Base-by-base conservation (phyloP, 306 rosid species). In the Astragalus membranaceus region DNA sequence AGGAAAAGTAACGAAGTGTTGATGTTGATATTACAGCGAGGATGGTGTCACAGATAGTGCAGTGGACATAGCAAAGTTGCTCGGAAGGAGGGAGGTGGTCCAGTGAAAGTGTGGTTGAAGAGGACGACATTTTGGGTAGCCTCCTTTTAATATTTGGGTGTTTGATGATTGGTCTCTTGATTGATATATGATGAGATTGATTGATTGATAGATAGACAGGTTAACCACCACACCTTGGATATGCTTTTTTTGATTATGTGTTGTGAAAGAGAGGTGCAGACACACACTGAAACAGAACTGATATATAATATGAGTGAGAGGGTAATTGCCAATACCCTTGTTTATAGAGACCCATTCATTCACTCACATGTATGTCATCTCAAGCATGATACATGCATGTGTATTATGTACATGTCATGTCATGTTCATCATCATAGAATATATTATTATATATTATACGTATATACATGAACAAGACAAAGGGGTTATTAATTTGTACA, bases 51-150 rank as follows among this genome's bases (percentile, higher is more conserved):
- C 98, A 92, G 58, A 92, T 86, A 80, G 57, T 92, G 90, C 98
- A 92, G 71, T 92, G 96, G 70, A 90, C 98, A 85, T 92, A 92
- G 79, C 98, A 92, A 80, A 92, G 96, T 85, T 92, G 98, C 79
- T 92, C 98, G 70, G 96, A 76, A 57, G 96, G 81, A 72, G 93
- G 86, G 88, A 84, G 89, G 91, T 88, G 96, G 96, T 89, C 94
- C 88, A 84, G 85, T 76, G 92, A 80, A 76, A 82, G 70, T 74
- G 92, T 58, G 50, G 95, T 59, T 1, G 85, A 82, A 64, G 96
- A 90, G 62, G 95, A 88, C 80, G 97, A 88, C 97, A 91, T 91
- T 59, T 80, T 82, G 11, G 69, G 70, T 32, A 79, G 72, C 41
- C 79, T 64, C 70, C 55, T 60, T 75, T 78, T 64, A 9, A 69